Conservation (phyloP, 1,284 basidiomycete genomes). For the Cutaneotrichosporon sp. region DNA sequence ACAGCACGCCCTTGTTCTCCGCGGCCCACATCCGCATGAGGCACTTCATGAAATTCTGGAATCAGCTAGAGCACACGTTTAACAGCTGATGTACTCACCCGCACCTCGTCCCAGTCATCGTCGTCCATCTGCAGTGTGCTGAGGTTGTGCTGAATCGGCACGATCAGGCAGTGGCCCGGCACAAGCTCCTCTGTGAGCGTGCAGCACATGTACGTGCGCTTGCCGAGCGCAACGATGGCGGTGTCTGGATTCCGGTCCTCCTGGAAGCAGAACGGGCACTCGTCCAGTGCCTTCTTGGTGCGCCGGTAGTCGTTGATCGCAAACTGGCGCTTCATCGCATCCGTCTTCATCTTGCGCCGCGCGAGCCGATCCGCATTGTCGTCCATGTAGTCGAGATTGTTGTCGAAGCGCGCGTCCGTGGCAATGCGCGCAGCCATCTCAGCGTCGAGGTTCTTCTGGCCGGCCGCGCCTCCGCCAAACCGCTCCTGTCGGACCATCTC, state of each 20-base stretch:
- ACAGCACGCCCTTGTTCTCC: conserved; percentile 83
- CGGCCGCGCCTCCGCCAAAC: conserved; percentile 80
- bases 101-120: conserved; percentile 95
- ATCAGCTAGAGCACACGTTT: background rate
- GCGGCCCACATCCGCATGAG: conserved; percentile 91
- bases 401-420: conserved; percentile 81
- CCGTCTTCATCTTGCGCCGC: conserved; percentile 88
- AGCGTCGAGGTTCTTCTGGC: conserved; percentile 87
- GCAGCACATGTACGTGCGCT: conserved; percentile 81
- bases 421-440: conserved; percentile 86
- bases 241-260: conserved; percentile 78
- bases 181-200: conserved; percentile 82
- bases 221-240: conserved; percentile 85
- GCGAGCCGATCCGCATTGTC: conserved; percentile 92
- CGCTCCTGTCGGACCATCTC: conserved; percentile 92
- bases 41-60: conserved; percentile 98
- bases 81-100: conserved; percentile 59
- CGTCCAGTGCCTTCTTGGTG: conserved; percentile 84
- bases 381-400: conserved; percentile 90
- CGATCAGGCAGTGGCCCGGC: conserved; percentile 86
- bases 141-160: conserved; percentile 91
- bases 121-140: conserved; percentile 92
- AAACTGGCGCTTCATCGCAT: conserved; percentile 94
- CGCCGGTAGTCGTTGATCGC: conserved; percentile 95
- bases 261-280: conserved; percentile 82